Base-by-base conservation (phyloP, 805 yeast species). In the Candida ovalis region DNA sequence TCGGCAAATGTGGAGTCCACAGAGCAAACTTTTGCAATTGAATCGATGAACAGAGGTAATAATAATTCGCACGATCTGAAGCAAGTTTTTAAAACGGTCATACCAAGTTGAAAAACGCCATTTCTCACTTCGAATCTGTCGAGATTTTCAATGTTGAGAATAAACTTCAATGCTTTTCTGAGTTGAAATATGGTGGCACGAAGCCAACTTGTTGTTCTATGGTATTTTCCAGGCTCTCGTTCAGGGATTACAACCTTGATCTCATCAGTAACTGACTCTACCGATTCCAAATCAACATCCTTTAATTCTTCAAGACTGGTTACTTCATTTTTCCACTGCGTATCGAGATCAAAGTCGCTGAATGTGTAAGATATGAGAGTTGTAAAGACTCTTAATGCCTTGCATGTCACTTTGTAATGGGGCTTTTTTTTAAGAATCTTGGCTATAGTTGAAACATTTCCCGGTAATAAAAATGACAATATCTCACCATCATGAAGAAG, bases 121-220 rank as follows among this genome's bases (percentile, higher is more conserved):
- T 55, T 49, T 42, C 64, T 61, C 4, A 75, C 74, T 44, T 70
- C 70, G 4, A 48, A 44, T 30, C 69, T 67, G 1, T 59, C 57
- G 5, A 58, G 38, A 12, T 49, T 42, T 17, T 47, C 53, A 1
- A 68, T 42, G 18, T 53, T 55, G 15, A 60, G 38, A 22, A 76
- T 62, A 2, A 69, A 55, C 22, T 67, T 61, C 5, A 83, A 49
- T 0, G 84, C 79, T 17, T 72, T 61, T 42, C 68, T 66, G 2
- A 81, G 66, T 55, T 83, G 87, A 17, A 62, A 56, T 4, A 76
- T 63, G 0, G 86, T 80, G 0, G 76, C 81, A 13, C 60, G 67
- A n/a, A 81, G 58, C 88, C 88, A 82, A 15, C 74, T 55, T 6
- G 67, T 67, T 4, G 78, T 73, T 57, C 86, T 66, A 51, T 62